Conservation (phyloP, 345 rosid species). For the Populus deltoides region DNA sequence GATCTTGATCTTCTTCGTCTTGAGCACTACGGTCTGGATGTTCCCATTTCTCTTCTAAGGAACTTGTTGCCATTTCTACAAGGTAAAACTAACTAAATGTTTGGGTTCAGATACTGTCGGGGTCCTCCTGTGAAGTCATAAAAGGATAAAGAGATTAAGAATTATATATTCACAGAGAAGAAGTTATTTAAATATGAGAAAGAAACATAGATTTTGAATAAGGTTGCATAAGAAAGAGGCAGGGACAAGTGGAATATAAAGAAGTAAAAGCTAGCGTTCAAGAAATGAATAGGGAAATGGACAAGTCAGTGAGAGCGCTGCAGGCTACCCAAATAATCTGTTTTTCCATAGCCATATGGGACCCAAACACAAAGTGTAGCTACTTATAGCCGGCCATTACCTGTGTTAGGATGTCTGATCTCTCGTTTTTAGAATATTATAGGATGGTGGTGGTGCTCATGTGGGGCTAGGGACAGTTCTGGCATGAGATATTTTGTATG, state of each 20-base stretch:
- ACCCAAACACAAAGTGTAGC: neutral
- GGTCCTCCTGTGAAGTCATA: slow-evolving; percentile 6
- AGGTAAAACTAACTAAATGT: neutral
- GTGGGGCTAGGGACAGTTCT: slow-evolving; percentile 35
- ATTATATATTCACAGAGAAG: slow-evolving; percentile 8
- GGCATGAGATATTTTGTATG: slow-evolving; percentile 24
- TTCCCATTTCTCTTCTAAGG: slow-evolving; percentile 20
- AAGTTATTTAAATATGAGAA: slow-evolving; percentile 20
- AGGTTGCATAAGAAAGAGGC: slow-evolving; percentile 1
- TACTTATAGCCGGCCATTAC: slow-evolving; percentile 25
- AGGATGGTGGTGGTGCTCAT: slow-evolving; percentile 14
- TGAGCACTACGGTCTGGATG: neutral
- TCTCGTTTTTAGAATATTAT: slow-evolving; percentile 8
- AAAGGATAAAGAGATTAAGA: neutral
- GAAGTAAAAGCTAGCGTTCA: slow-evolving; percentile 10
- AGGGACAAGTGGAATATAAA: slow-evolving; percentile 26
- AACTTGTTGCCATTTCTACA: neutral
- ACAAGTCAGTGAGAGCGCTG: slow-evolving; percentile 2
- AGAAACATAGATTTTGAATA: neutral
- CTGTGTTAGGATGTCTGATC: slow-evolving; percentile 2
- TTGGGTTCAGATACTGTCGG: neutral
- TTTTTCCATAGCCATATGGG: slow-evolving; percentile 3
- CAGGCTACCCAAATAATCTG: slow-evolving; percentile 21
- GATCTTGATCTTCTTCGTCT: slow-evolving; percentile 17
- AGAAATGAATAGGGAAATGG: slow-evolving; percentile 15